Base-by-base conservation (phyloP, 169 alveolate genomes). In the Cryptosporidium sp. region DNA sequence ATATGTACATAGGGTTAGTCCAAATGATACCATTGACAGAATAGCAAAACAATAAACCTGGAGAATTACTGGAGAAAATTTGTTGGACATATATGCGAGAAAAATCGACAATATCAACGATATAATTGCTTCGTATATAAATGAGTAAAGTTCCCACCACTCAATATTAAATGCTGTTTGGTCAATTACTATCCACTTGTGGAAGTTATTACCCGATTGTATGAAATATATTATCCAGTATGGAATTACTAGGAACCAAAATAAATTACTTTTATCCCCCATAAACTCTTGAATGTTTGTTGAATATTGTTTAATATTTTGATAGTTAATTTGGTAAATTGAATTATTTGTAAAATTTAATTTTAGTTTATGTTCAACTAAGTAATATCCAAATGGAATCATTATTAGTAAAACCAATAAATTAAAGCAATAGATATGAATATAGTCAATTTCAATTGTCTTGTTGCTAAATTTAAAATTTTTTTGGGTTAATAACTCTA, bases 41-140 rank as follows among this genome's bases (percentile, higher is more conserved):
- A 80, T n/a, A 1, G 48, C 75, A 42, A 80, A 80, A 31, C 89
- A 62, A 80, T 48, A 80, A 21, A 80, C 45, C 70, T 80, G 89
- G 18, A 80, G 51, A 61, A 62, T 45, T 5, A 48, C 75, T 5
- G 89, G 89, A 5, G 73, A 65, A 29, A 80, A 61, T 18, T 16
- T 26, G 37, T 37, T 42, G 31, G 75, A 31, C 16, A 39, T 37
- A 10, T 9, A 35, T 56, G 86, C 31, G 10, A 80, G 21, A 7
- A 37, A 8, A 33, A 80, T 33, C 12, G 89, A 62, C 7, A 80
- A 7, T 3, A 39, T 23, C n/a, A 80, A 23, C 18, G 48, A 26
- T 5, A 80, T n/a, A 29, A 65, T 45, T n/a, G 80, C 44, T 29
- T 80, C 89, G 70, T 12, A 65, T 23, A 48, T n/a, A 18, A 80